These are phyloP conservation scores for Hygrocybe coccinea DNA, from an alignment of 768 basidiomycete genomes.

Conservation along the genomic window DNA sequence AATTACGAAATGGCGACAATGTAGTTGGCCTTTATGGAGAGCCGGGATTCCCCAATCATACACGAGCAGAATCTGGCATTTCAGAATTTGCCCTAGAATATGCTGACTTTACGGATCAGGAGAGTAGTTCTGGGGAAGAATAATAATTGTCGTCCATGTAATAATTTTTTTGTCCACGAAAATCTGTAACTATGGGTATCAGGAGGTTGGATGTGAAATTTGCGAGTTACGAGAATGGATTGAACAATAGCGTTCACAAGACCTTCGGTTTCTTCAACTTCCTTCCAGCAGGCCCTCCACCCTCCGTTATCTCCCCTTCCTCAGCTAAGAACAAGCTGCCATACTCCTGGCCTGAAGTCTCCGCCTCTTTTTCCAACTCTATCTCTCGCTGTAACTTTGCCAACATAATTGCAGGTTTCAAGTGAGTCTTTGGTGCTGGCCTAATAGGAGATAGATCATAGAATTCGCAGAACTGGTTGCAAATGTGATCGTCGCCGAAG, in stretches of 20 bases:
- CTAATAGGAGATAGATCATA: neutral
- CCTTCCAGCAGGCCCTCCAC: neutral
- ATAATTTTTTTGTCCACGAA: no score
- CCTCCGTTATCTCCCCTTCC: neutral
- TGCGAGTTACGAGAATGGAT: no score
- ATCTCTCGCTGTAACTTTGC: neutral
- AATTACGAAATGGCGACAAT: slow-evolving; percentile 12
- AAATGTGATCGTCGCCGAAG: neutral
- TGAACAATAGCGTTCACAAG: neutral
- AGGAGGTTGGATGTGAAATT: no score
- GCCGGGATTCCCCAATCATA: no score
- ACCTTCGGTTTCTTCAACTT: neutral
- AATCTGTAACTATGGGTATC: no score
- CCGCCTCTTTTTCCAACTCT: no score
- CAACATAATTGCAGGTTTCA: no score
- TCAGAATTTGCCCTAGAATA: slow-evolving; percentile 7
- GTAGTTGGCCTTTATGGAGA: slow-evolving; percentile 8
- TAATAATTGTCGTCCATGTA: no score
- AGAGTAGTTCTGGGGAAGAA: no score
- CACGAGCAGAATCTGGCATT: no score
- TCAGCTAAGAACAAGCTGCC: neutral
- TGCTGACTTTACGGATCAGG: slow-evolving; percentile 1
- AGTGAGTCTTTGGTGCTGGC: no score
- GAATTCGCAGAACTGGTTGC: slow-evolving; percentile 5
- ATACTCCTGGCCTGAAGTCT: neutral